phyloP scores from a whole-genome alignment of 1,284 basidiomycete species.

The Boletus semigastroideus region DNA sequence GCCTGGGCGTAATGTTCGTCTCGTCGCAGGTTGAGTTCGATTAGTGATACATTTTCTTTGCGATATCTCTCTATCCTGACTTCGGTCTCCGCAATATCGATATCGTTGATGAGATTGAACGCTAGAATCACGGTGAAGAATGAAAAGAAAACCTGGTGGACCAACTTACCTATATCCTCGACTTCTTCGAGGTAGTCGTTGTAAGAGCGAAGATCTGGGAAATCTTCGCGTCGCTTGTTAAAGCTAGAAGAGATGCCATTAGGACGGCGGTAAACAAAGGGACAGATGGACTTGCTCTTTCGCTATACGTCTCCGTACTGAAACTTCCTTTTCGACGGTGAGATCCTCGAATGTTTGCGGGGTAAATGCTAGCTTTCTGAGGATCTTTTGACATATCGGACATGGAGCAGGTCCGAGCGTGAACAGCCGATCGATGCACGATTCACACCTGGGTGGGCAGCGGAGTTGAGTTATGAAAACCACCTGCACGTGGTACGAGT shows the following conservation, averaged over 20 bases:
- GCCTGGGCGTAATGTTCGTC: slow-evolving; percentile 73
- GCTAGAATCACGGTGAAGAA: slow-evolving; percentile 47
- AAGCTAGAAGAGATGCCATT: slow-evolving; percentile 53
- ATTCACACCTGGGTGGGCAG: slow-evolving; percentile 76
- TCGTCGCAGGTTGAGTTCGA: slow-evolving; percentile 75
- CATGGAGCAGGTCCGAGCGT: slow-evolving; percentile 96
- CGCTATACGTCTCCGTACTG: slow-evolving; percentile 81
- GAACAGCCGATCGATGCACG: slow-evolving; percentile 96
- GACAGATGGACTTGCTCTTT: slow-evolving; percentile 60
- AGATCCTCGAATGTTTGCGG: slow-evolving; percentile 98
- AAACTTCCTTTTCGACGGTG: slow-evolving; percentile 94
- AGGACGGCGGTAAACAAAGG: background rate
- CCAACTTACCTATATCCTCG: slow-evolving; percentile 84
- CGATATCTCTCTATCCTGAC: slow-evolving; percentile 79
- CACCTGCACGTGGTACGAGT: slow-evolving; percentile 21
- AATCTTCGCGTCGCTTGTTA: slow-evolving; percentile 93
- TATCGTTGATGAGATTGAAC: slow-evolving; percentile 94
- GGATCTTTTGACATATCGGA: slow-evolving; percentile 88
- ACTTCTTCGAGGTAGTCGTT: slow-evolving; percentile 97
- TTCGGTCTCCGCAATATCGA: slow-evolving; percentile 86
- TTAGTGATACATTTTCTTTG: slow-evolving; percentile 76
- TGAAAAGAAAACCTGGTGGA: background rate
- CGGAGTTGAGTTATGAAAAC: slow-evolving; percentile 15
- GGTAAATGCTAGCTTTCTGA: slow-evolving; percentile 91
- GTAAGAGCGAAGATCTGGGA: slow-evolving; percentile 78